These are phyloP conservation scores for Solanum clarkiae DNA, from an alignment of 257 asterid genomes.

Conservation along the genomic window DNA sequence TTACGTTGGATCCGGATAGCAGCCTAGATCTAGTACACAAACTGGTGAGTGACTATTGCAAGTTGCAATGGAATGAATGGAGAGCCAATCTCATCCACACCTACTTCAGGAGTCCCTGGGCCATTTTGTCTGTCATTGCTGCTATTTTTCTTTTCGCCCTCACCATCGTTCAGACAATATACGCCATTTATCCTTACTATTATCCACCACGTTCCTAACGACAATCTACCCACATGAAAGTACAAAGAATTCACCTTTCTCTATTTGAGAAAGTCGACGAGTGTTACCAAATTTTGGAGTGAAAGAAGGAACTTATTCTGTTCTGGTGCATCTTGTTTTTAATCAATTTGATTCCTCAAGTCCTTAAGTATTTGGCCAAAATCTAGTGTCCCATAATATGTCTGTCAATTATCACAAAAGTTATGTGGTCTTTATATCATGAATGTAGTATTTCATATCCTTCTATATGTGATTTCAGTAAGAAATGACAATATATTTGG, in stretches of 20 bases:
- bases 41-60: conserved; percentile 28
- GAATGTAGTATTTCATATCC: background rate
- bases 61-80: conserved; percentile 23
- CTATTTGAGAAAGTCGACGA: background rate
- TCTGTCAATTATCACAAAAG: background rate
- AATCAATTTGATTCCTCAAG: background rate
- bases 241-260: background rate
- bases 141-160: conserved; percentile 46
- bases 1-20: conserved; percentile 29
- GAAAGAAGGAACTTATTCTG: background rate
- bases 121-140: conserved; percentile 30
- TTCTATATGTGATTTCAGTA: background rate
- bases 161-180: conserved; percentile 34
- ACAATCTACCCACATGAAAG: background rate
- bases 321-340: background rate
- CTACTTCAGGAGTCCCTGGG: conserved; percentile 57
- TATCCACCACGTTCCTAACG: conserved; percentile 2
- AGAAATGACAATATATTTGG: background rate
- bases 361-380: background rate
- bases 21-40: conserved; percentile 15
- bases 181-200: conserved; percentile 12
- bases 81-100: conserved; percentile 38
- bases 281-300: background rate
- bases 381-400: background rate
- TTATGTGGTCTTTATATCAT: background rate